Evolutionary conservation across 2,329 filamentous ascomycete genomes (phyloP), one percentile per base, ranked within the genome.

Genomic region (Neurospora sp.): DNA sequence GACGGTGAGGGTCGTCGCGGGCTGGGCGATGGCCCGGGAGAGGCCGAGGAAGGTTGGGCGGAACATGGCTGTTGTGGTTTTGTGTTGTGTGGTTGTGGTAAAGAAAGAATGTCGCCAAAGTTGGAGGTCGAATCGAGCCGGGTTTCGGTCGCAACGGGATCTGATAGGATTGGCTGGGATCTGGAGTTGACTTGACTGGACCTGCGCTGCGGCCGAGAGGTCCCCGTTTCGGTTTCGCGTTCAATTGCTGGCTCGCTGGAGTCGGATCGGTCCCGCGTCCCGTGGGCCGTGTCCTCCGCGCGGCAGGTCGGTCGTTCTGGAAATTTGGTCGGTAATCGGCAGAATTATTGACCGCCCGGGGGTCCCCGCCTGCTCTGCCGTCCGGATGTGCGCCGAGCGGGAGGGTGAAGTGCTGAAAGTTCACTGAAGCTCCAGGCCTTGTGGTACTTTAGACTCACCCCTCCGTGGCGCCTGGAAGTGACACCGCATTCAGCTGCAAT

Each of bases 291-390:
- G 46, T 62, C 39, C 58, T 68, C 38, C n/a, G 38, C n/a, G 28
- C 68, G 23, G 68, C 36, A 38, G 39, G 38, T 67, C 36, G 11
- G 66, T 66, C 19, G n/a, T 38, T 38, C 23, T 39, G 62, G 39
- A 46, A 70, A 70, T 71, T 70, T 68, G 33, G 66, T 46, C 70
- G 70, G 70, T 19, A 5, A 0, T 33, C 71, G 73, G 74, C 67
- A 69, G 71, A 74, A 75, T 68, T 67, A 71, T 74, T 73, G 19
- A 71, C 73, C 73, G 73, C 58, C 67, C 62, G 69, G 58, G 28
- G 2, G 43, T 52, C 52, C 52, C n/a, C 28, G 38, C 66, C 36
- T 9, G 23, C 13, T 28, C 19, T 28, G 19, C 46, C 23, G 52
- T 58, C 52, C 52, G 52, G 52, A 28, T 28, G 52, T 58, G 46